Percentiles rank a stretch among this genome's conserved stretches.
phyloP scores from a whole-genome alignment of 768 basidiomycete species.

The Mycena polygramma region DNA sequence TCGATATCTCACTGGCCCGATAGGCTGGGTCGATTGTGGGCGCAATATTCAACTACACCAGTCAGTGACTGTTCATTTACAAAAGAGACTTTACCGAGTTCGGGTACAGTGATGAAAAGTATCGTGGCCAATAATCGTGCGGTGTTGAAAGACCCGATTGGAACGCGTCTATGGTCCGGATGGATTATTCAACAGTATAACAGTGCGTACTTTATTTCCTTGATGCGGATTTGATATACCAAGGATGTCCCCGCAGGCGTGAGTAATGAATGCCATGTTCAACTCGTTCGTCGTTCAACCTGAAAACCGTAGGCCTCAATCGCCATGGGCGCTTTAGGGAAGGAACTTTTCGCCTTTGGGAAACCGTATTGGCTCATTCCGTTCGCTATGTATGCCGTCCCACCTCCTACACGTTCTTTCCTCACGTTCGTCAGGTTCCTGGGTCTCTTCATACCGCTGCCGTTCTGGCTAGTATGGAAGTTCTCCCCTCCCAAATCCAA shows the following conservation, averaged over 20 bases:
- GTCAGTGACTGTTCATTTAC: slow-evolving; percentile 41
- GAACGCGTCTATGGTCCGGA: slow-evolving; percentile 65
- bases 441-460: slow-evolving; percentile 62
- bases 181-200: slow-evolving; percentile 68
- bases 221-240: too few relatives aligned
- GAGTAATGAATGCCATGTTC: background rate
- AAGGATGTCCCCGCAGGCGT: slow-evolving; percentile 9
- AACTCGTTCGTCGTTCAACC: background rate
- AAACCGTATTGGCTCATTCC: slow-evolving; percentile 64
- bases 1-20: background rate
- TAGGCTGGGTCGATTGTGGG: slow-evolving; percentile 62
- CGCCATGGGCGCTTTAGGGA: slow-evolving; percentile 67
- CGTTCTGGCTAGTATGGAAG: slow-evolving; percentile 62
- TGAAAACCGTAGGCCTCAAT: slow-evolving; percentile 54
- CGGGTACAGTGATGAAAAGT: slow-evolving; percentile 59
- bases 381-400: slow-evolving; percentile 55
- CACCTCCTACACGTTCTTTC: background rate
- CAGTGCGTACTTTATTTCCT: slow-evolving; percentile 21
- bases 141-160: slow-evolving; percentile 61
- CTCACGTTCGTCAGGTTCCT: slow-evolving; percentile 47
- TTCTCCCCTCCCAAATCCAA: slow-evolving; percentile 49
- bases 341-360: slow-evolving; percentile 64
- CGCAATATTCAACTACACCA: slow-evolving; percentile 65
- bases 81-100: background rate
- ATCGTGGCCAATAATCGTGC: slow-evolving; percentile 62